phyloP scores from a whole-genome alignment of 331 rosid species.

The Cydonia oblonga region DNA sequence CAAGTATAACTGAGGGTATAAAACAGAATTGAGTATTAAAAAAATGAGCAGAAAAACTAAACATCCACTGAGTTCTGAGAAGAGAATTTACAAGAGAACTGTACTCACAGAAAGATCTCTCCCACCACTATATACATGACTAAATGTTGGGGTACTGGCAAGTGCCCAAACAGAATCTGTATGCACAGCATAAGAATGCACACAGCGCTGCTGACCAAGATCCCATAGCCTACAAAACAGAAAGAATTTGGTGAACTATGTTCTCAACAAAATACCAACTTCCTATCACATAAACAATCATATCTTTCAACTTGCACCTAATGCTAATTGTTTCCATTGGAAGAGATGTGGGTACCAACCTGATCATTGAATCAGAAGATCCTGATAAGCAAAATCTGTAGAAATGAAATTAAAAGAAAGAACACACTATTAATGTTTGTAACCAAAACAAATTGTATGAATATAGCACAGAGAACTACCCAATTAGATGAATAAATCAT shows the following conservation, averaged over 20 bases:
- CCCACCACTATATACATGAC: constrained; percentile 96
- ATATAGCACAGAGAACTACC: not conserved
- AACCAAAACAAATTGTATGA: constrained; percentile 1
- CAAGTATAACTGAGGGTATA: constrained; percentile 67
- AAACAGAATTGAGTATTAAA: constrained; percentile 39
- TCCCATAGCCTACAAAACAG: constrained; percentile 77
- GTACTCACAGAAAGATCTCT: constrained; percentile 91
- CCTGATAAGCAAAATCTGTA: constrained; percentile 92
- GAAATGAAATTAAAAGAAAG: constrained; percentile 14
- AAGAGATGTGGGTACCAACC: constrained; percentile 33
- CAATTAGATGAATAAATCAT: not conserved
- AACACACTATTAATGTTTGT: not conserved
- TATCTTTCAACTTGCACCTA: not conserved
- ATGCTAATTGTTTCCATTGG: not conserved
- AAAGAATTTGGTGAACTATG: constrained; percentile 2
- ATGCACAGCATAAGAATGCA: constrained; percentile 97
- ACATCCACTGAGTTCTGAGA: not conserved
- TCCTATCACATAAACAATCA: not conserved
- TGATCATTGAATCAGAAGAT: constrained; percentile 98
- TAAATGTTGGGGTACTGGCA: constrained; percentile 89
- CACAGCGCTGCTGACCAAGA: constrained; percentile 95
- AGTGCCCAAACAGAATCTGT: constrained; percentile 99
- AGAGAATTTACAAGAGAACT: constrained; percentile 6
- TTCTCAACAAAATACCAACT: not conserved
- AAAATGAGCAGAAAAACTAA: constrained; percentile 13